A percentile compares a stretch with the other conserved stretches of the same genome.
Evolutionary conservation across 2,329 filamentous ascomycete species (phyloP).

Genomic region (Trichoderma breve): DNA sequence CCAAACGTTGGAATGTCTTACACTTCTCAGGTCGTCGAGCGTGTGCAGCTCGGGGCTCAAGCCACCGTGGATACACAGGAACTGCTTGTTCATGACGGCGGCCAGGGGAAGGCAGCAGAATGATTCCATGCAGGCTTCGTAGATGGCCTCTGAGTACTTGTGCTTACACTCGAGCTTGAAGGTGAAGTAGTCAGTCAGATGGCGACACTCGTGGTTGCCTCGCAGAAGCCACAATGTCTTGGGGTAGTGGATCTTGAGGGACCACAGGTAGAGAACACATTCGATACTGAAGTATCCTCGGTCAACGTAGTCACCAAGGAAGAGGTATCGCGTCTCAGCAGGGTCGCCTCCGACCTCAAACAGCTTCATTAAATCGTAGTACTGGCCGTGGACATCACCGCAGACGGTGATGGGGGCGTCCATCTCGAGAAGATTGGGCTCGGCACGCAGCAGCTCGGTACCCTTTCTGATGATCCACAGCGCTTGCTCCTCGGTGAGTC

Average conservation of each 20-base stretch:
- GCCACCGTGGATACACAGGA: constrained; percentile 96
- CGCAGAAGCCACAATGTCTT: constrained; percentile 95
- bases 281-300: constrained; percentile 99
- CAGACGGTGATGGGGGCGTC: constrained; percentile 98
- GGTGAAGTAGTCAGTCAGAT: constrained; percentile 99
- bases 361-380: constrained; percentile 99
- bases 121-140: constrained; percentile 97
- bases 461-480: constrained; percentile 91
- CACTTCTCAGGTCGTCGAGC: constrained; percentile 86
- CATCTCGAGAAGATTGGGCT: constrained; percentile 98
- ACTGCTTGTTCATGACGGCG: constrained; percentile 99
- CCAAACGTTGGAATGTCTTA: constrained; percentile 42
- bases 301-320: constrained; percentile 97
- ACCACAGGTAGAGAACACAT: constrained; percentile 97
- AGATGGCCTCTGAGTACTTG: constrained; percentile 95
- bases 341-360: constrained; percentile 98
- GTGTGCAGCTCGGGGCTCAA: constrained; percentile 95
- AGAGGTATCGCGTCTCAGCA: constrained; percentile 92
- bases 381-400: constrained; percentile 97
- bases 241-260: constrained; percentile 97
- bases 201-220: constrained; percentile 97
- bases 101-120: constrained; percentile 93
- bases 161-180: constrained; percentile 99
- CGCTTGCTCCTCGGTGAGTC: constrained; percentile 94
- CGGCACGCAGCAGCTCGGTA: constrained; percentile 79